phyloP scores from a whole-genome alignment of 495 filamentous ascomycete genomes.

The Apodospora peruviana region DNA sequence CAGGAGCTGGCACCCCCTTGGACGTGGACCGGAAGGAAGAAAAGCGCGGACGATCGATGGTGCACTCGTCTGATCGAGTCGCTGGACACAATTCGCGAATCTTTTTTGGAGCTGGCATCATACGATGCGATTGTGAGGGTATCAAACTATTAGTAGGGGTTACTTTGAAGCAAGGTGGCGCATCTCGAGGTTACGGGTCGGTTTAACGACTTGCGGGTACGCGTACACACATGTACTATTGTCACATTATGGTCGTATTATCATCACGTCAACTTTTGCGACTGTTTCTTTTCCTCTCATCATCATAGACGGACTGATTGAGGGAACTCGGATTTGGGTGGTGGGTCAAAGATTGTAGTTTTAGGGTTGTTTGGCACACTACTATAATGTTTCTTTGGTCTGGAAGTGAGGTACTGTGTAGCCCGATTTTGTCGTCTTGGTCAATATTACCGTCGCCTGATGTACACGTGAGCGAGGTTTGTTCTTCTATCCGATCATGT shows the following conservation, averaged over 20 bases:
- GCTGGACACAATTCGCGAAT: not conserved
- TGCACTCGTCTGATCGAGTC: not conserved
- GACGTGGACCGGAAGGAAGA: too few species aligned
- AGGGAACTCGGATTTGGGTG: conserved; percentile 9
- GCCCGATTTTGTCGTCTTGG: too few species aligned
- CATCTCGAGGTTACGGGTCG: not conserved
- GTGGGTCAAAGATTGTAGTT: conserved; percentile 37
- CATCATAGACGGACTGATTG: conserved; percentile 31
- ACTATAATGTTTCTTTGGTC: not conserved
- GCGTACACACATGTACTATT: conserved; percentile 33
- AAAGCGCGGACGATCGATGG: not conserved
- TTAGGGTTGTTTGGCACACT: not conserved
- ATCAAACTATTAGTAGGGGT: not conserved
- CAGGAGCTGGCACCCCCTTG: conserved; percentile 7
- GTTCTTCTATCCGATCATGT: too few species aligned
- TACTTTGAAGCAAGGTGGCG: not conserved
- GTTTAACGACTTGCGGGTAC: not conserved
- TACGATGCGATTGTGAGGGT: not conserved
- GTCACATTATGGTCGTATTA: conserved; percentile 37
- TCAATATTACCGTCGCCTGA: too few species aligned
- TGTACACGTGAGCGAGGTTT: too few species aligned
- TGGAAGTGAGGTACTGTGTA: too few species aligned
- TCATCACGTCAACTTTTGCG: conserved; percentile 22
- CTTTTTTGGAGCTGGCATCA: not conserved
- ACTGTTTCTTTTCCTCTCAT: conserved; percentile 22